Base-by-base conservation (phyloP, 257 asterid species). In the Solanum chilense region DNA sequence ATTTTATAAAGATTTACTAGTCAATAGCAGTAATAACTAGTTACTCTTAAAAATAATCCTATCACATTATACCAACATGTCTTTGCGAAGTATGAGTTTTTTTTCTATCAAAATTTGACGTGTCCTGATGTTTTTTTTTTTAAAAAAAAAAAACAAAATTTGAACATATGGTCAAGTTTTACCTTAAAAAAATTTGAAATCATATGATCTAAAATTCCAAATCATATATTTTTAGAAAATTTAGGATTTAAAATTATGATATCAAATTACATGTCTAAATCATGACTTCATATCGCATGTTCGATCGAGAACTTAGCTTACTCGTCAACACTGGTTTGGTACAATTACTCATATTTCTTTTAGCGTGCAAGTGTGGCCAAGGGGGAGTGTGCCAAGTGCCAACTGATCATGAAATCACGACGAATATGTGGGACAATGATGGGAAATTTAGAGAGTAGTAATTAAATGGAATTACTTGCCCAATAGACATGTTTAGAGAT, bases 241-340 rank as follows among this genome's bases (percentile, higher is more conserved):
- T 21, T 3, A 23, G 3, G 0, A 60, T 9, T n/a, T 62, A 25
- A 62, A 62, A 62, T 62, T 1, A 62, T 62, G 15, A n/a, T 62
- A 15, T 62, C 7, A 62, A 62, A 62, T 62, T 52, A 0, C 60
- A 5, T 16, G 9, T 52, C 3, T 1, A 52, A 47, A 52, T 52
- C 1, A 62, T n/a, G 16, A 62, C 15, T 62, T 62, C 2, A 62
- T n/a, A n/a, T 62, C 16, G 16, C 3, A 12, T n/a, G 9, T 62
- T 25, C 3, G 1, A n/a, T 2, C 16, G 7, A 12, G 12, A n/a
- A 31, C 56, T 85, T 87, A 13, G 42, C 78, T 87, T 77, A 71
- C 44, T 82, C 80, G 74, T 69, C 82, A 89, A 60, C 75, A 49
- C 18, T 80, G 86, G 58, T 87, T 85, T 89, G 88, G 45, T 80